Percentiles rank a stretch among this genome's conserved stretches.
Conservation (phyloP, 2,329 filamentous ascomycete species). For the Periconia sp. region DNA sequence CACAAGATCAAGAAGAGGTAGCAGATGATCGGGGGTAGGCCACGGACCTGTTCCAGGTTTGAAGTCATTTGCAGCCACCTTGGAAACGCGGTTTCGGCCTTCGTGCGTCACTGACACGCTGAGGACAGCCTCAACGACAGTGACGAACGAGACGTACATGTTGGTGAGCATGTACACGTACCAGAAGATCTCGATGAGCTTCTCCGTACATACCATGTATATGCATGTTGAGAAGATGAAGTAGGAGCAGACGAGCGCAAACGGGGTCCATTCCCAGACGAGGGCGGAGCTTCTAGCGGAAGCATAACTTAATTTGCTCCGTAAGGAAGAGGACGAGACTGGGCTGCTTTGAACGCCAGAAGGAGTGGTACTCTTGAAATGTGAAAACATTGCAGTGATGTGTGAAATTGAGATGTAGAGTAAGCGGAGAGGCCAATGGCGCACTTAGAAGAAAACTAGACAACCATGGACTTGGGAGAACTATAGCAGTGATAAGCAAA, state of each 20-base stretch:
- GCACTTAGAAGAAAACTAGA: too few species aligned
- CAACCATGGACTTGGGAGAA: too few species aligned
- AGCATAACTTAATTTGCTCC: constrained; percentile 2
- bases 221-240: constrained; percentile 44
- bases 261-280: constrained; percentile 44
- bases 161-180: constrained; percentile 48
- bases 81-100: constrained; percentile 33
- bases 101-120: constrained; percentile 34
- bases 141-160: constrained; percentile 43
- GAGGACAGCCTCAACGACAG: constrained; percentile 46
- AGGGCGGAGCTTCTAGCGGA: constrained; percentile 20
- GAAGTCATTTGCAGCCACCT: constrained; percentile 37
- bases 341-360: too few species aligned
- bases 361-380: too few species aligned
- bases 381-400: too few species aligned
- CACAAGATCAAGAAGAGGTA: constrained; percentile 51
- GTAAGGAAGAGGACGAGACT: not conserved
- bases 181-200: constrained; percentile 44
- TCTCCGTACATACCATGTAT: constrained; percentile 41
- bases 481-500: too few species aligned
- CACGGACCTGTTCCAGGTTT: constrained; percentile 28
- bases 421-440: too few species aligned
- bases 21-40: constrained; percentile 43
- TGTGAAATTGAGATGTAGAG: too few species aligned
- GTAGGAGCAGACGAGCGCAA: constrained; percentile 43